Evolutionary conservation across 148 eudicot species (phyloP), one percentile per base, ranked within the genome.

Genomic region (Drosera capensis): DNA sequence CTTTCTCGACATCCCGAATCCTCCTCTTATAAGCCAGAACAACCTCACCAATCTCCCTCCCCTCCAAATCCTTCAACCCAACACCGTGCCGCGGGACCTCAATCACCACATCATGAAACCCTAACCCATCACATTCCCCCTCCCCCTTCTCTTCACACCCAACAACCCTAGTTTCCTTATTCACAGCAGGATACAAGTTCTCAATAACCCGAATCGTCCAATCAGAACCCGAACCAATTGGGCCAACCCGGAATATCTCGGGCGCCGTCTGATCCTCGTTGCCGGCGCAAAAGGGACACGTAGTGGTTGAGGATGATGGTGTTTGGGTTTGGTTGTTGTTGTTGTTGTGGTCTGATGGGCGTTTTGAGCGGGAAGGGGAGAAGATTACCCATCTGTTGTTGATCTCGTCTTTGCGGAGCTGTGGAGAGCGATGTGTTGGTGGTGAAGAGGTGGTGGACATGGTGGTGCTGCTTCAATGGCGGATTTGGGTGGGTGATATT

Each of bases 91-190:
- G 56, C 43, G 95, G 88, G 0, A 80, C 57, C 57, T 90, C 99
- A 41, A 90, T 73, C 48, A 90, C 93, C 16, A 90, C 99, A 40
- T 90, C 99, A 47, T 84, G 99, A 47, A 71, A 85, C 60, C 99
- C 93, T 23, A 73, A 90, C 52, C 99, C 95, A 19, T n/a, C n/a
- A n/a, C n/a, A n/a, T n/a, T n/a, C n/a, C n/a, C n/a, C n/a, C n/a
- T n/a, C n/a, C n/a, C n/a, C n/a, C n/a, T n/a, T n/a, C n/a, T n/a
- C 61, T 23, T 8, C 73, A 14, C 1, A 58, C 58, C 65, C 43
- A 52, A 51, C 63, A 55, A 34, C 14, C 0, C 59, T 57, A 30
- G 71, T 28, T 21, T 78, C 78, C 43, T 88, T 68, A 60, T 77
- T 71, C 23, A 85, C 73, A 47, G 99, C 95, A 0, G 99, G 99